Conservation (phyloP, 106 monocot species). For the Acorus calamus region DNA sequence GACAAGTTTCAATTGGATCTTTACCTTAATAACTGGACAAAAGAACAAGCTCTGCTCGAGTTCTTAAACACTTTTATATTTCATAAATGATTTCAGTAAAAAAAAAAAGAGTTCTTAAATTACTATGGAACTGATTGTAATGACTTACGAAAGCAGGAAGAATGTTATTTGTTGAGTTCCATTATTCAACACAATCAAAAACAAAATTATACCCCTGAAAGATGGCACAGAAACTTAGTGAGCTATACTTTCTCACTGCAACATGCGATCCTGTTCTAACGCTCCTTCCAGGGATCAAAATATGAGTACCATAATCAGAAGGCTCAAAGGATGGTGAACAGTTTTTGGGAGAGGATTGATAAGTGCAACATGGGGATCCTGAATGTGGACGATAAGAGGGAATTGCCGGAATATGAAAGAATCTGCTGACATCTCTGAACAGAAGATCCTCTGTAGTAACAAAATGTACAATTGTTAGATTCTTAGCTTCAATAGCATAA, state of each 20-base stretch:
- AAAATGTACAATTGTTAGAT: background rate
- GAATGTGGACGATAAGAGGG: constrained; percentile 7
- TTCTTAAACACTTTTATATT: too few relatives aligned
- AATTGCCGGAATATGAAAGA: constrained; percentile 7
- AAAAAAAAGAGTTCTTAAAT: too few relatives aligned
- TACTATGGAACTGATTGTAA: too few relatives aligned
- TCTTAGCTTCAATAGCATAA: background rate
- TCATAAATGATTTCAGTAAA: too few relatives aligned
- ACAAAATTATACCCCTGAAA: constrained; percentile 17
- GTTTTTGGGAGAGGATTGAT: constrained; percentile 3
- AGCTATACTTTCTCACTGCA: background rate
- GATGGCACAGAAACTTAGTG: background rate
- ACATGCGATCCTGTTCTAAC: background rate
- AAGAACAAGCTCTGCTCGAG: too few relatives aligned
- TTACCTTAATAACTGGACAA: too few relatives aligned
- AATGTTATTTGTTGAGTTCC: too few relatives aligned
- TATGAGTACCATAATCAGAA: background rate
- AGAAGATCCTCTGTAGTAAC: constrained; percentile 22
- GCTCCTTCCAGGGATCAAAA: constrained; percentile 4
- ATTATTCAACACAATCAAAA: too few relatives aligned
- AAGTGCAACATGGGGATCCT: background rate
- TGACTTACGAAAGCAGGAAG: too few relatives aligned
- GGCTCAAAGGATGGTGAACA: background rate
- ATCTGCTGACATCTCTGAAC: constrained; percentile 18
- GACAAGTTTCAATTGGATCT: too few relatives aligned